Percentiles rank a stretch among this genome's conserved stretches.
Evolutionary conservation across 768 basidiomycete species (phyloP).

Genomic region (Tricholoma hemisulphureum): DNA sequence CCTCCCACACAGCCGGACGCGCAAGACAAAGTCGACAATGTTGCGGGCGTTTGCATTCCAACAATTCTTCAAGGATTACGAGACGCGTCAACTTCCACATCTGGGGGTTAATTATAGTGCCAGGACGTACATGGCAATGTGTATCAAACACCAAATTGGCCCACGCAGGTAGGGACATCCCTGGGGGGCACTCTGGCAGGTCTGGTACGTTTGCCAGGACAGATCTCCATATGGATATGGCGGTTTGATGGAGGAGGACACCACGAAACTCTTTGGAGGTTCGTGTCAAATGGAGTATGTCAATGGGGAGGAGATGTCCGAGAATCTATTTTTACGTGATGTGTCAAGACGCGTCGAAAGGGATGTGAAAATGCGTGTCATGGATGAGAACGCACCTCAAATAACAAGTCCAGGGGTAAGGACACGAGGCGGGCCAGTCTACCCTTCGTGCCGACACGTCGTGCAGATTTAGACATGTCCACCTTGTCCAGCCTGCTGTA

Average conservation of each 20-base stretch:
- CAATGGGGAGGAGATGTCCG: constrained; percentile 26
- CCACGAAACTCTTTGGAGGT: constrained; percentile 27
- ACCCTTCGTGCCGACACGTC: background rate
- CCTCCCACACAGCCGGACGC: constrained; percentile 23
- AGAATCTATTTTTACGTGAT: constrained; percentile 4
- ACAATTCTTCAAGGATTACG: constrained; percentile 22
- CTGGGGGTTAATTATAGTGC: background rate
- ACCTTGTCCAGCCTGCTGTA: background rate
- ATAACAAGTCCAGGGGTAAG: constrained; percentile 11
- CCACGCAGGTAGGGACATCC: constrained; percentile 26
- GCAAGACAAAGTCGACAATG: constrained; percentile 25
- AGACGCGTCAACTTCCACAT: constrained; percentile 2
- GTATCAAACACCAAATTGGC: constrained; percentile 27
- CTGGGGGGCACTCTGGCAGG: constrained; percentile 25
- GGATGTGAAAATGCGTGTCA: background rate
- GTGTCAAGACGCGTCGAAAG: background rate
- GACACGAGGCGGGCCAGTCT: constrained; percentile 1
- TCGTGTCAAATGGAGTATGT: constrained; percentile 31
- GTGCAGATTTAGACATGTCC: background rate
- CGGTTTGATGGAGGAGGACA: constrained; percentile 23
- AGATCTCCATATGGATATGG: constrained; percentile 23
- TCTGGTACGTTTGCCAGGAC: constrained; percentile 19
- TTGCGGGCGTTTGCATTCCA: constrained; percentile 3
- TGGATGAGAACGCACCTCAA: constrained; percentile 5
- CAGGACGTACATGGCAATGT: constrained; percentile 28